Evolutionary conservation across 768 basidiomycete genomes (phyloP), one percentile per base, ranked within the genome.

Genomic region (Collybia sordida): DNA sequence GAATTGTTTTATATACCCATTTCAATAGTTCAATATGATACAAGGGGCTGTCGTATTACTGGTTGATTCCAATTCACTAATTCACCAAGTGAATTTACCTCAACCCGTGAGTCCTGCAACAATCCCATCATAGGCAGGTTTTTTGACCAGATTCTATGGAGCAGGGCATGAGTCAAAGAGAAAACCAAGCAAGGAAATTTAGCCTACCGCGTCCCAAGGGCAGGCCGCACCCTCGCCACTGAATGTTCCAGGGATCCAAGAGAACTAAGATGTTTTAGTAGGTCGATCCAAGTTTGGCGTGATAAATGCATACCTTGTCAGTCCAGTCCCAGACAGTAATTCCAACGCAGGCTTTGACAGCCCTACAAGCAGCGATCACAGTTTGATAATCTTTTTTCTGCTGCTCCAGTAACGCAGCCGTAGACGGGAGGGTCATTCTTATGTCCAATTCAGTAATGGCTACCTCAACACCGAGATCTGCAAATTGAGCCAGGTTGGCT

Each of bases 401-500:
- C 59, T 84, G 81, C 24, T 65, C 69, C 25, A 80, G 69, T 27
- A 76, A 66, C 1, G 74, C 75, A 6, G 63, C 54, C 2, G 80
- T 81, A 11, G 68, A 72, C 12, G 83, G 83, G 9, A 80, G 67
- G 6, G 71, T 72, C 72, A 84, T 82, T 42, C 84, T 73, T 57
- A 81, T 81, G 59, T 87, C 85, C 42, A 87, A 74, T 60, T 86
- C 85, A 2, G 85, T 87, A 55, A 86, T 78, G 8, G 83, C 84
- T 21, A 86, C 79, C 56, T 86, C 85, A 37, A 87, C 68, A 3
- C 86, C 83, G 22, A 85, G 76, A 9, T 75, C 75, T 11, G 79
- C 74, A 59, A 86, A 79, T 43, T 74, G 69, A 52, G 75, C 60
- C 48, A 85, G 65, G 51, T 80, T 79, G 2, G 70, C 62, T 47